Evolutionary conservation across 2,329 filamentous ascomycete species (phyloP).

Genomic region (Colletotrichum sp.): DNA sequence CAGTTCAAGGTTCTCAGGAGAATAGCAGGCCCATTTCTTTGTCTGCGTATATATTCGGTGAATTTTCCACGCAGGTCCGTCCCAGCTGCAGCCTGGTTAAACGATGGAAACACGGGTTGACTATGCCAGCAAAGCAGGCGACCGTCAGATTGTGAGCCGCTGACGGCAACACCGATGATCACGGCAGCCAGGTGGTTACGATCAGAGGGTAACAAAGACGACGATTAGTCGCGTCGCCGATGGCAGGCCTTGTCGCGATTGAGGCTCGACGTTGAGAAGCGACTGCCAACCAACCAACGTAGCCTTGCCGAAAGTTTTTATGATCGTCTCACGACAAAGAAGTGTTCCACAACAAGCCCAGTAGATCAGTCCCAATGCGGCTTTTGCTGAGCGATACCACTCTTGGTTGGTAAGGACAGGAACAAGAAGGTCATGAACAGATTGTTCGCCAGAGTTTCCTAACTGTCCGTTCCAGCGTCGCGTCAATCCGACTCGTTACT

Average conservation of each 20-base stretch:
- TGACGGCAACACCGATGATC: background rate
- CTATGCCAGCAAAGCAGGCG: background rate
- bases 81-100: background rate
- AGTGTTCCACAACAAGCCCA: background rate
- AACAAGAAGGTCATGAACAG: background rate
- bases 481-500: background rate
- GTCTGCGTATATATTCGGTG: background rate
- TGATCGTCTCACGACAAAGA: slow-evolving; percentile 12
- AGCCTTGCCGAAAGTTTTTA: background rate
- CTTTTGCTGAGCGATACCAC: background rate
- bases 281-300: background rate
- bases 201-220: background rate
- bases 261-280: background rate
- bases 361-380: background rate
- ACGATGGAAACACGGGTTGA: background rate
- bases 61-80: background rate
- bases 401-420: background rate
- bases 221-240: background rate
- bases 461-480: background rate
- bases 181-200: background rate
- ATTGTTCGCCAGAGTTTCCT: background rate
- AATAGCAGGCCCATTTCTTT: background rate
- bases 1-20: background rate
- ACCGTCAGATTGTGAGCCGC: background rate
- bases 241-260: background rate